Conservation (phyloP, 1,284 basidiomycete species). For the Rhodofomes roseus region DNA sequence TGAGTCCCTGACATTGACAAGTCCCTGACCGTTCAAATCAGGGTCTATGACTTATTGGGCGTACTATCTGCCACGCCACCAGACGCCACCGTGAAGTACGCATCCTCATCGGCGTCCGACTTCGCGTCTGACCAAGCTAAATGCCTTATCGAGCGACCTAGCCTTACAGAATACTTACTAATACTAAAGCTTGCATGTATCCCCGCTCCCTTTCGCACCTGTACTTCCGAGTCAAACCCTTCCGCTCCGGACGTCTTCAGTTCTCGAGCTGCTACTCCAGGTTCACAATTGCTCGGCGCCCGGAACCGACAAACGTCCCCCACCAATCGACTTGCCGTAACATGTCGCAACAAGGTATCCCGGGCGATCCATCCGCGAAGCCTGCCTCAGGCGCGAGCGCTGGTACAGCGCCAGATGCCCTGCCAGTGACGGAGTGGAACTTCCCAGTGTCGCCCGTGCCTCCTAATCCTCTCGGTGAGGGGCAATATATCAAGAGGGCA, state of each 20-base stretch:
- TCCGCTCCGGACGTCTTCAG: neutral
- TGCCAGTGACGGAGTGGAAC: conserved; percentile 19
- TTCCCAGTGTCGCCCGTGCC: conserved; percentile 58
- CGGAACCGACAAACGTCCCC: neutral
- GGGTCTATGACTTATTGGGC: too few species aligned
- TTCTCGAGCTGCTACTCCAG: neutral
- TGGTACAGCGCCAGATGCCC: neutral
- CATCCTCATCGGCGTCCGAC: neutral
- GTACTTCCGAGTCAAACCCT: conserved; percentile 16
- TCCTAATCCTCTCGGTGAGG: conserved; percentile 62
- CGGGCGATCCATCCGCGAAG: conserved; percentile 10
- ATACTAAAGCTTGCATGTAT: neutral
- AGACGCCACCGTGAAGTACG: too few species aligned
- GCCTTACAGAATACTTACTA: too few species aligned
- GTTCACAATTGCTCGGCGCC: neutral
- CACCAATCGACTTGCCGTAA: neutral
- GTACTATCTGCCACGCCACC: too few species aligned
- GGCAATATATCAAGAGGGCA: conserved; percentile 66
- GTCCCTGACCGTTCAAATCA: too few species aligned
- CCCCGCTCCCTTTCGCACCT: neutral
- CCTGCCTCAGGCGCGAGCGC: neutral
- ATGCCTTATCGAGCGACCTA: neutral
- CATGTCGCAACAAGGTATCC: conserved; percentile 8
- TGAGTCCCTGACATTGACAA: too few species aligned
- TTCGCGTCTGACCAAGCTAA: neutral